These are phyloP conservation scores for Westerdykella aurantiaca DNA, from an alignment of 2,329 filamentous ascomycete species.

Conservation along the genomic window DNA sequence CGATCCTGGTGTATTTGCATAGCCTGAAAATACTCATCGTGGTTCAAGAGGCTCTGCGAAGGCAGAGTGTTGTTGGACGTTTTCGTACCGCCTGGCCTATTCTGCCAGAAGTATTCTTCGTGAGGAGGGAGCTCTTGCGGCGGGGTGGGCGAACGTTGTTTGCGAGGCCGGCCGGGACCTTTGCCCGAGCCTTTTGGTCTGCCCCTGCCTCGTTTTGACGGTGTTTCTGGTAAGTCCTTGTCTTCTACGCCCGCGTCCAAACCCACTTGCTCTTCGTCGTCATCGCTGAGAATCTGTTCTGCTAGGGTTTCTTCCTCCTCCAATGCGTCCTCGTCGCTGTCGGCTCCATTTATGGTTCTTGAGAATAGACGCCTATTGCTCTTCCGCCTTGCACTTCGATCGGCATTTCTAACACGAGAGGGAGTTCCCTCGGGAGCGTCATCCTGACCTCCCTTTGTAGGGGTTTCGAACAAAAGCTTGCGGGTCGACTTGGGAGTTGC, in stretches of 20 bases:
- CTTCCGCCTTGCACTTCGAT: slow-evolving; percentile 82
- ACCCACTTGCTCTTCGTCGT: slow-evolving; percentile 35
- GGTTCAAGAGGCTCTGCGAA: slow-evolving; percentile 69
- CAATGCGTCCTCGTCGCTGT: slow-evolving; percentile 62
- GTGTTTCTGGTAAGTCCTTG: slow-evolving; percentile 45
- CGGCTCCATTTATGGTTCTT: slow-evolving; percentile 57
- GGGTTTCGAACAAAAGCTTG: slow-evolving; percentile 45
- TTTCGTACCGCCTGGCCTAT: slow-evolving; percentile 71
- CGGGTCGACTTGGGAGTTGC: slow-evolving; percentile 42
- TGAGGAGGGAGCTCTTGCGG: slow-evolving; percentile 78
- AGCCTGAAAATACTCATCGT: slow-evolving; percentile 82
- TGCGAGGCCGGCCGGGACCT: slow-evolving; percentile 48
- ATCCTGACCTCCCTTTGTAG: slow-evolving; percentile 33
- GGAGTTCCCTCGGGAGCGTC: slow-evolving; percentile 49
- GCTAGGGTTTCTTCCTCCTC: slow-evolving; percentile 63
- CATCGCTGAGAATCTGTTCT: slow-evolving; percentile 60
- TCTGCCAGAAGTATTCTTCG: slow-evolving; percentile 91
- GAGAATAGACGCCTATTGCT: slow-evolving; percentile 73
- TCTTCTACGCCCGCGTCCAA: slow-evolving; percentile 9
- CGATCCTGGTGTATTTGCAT: slow-evolving; percentile 60
- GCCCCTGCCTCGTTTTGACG: slow-evolving; percentile 49
- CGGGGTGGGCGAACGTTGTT: slow-evolving; percentile 68
- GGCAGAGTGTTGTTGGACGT: slow-evolving; percentile 83
- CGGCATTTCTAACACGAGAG: slow-evolving; percentile 62
- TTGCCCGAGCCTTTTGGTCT: slow-evolving; percentile 42